Evolutionary conservation across 2,329 filamentous ascomycete genomes (phyloP), one percentile per base, ranked within the genome.

Genomic region (Talaromyces sp.): DNA sequence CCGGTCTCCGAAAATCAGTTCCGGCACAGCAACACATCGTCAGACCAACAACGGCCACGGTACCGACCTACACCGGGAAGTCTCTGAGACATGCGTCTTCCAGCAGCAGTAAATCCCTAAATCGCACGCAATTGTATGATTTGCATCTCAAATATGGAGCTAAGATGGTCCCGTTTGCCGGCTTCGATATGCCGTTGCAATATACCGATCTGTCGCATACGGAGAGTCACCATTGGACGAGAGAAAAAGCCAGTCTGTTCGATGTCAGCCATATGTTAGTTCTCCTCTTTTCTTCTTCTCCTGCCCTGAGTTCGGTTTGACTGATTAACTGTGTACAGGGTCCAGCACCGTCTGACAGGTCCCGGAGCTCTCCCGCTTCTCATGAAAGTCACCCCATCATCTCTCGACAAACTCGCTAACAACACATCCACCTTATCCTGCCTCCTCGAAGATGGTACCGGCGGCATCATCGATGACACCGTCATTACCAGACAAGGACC

Each of bases 151-250:
- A 86, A 65, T 83, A 91, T 74, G 92, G 92, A 70, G 95, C 86
- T 70, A 97, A 96, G 81, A 95, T 98, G 87, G 94, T 97, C 59
- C 91, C 92, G n/a, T 99, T 97, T 79, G 94, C 91, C 68, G 93
- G 92, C 70, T 97, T 89, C 81, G 84, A 87, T 71, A 97, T 99
- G 92, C 95, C 95, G 8, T 88, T 99, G 52, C 90, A 95, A 78
- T 99, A 98, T 82, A 79, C 84, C 39, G 86, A 88, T 69, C 84
- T 91, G 69, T 89, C 90, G 70, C 90, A 97, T 68, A 84, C 87
- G 70, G 91, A 93, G 67, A 96, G 92, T 61, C 95, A 98, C 82
- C 85, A 88, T 72, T 97, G 94, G 85, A 98, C 95, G 16, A 88
- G 95, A 63, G 85, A 88, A 71, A 90, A 93, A 78, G 90, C 92